Base-by-base conservation (phyloP, 1,139 yeast genomes). In the Candida sp. region DNA sequence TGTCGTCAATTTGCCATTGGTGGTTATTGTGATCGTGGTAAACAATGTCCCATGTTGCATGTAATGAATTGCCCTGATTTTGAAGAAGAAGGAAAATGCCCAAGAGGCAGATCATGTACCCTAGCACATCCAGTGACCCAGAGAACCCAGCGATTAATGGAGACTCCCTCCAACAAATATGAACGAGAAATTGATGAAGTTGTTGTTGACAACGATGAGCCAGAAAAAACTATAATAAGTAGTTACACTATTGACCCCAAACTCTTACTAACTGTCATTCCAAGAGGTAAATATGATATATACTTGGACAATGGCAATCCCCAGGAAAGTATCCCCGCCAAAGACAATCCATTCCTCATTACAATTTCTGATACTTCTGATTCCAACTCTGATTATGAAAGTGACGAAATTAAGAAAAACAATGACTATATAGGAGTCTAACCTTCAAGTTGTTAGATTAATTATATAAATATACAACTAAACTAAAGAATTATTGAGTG, bases 31-130 rank as follows among this genome's bases (percentile, higher is more conserved):
- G 76, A 68, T 25, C 59, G 78, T 33, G 96, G 95, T 0, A 57
- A 62, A 21, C 53, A 58, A 33, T 87, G 95, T 58, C 70, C 75
- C 5, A 73, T 77, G 45, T 61, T 76, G 35, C 96, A 87, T 59
- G 64, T 68, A 8, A 75, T 70, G 52, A 79, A 78, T 45, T 87
- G 95, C 60, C 95, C 95, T 0, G 93, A 86, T 55, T 80, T 73
- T 51, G 84, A 79, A 49, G 82, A 79, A 48, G 66, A 68, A 21
- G 86, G 86, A 11, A 56, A 53, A 21, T 87, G 95, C 60, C 69
- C 78, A 0, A 61, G 77, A 45, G 77, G 77, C 1, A 61, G 55
- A 22, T 56, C 63, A 19, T 84, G 90, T 54, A 59, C 64, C 22
- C 61, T 84, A 38, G 58, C 57, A 36, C 90, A 84, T 57, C 62